phyloP scores from a whole-genome alignment of 139 green algal genomes.

The Micractinium sp. region DNA sequence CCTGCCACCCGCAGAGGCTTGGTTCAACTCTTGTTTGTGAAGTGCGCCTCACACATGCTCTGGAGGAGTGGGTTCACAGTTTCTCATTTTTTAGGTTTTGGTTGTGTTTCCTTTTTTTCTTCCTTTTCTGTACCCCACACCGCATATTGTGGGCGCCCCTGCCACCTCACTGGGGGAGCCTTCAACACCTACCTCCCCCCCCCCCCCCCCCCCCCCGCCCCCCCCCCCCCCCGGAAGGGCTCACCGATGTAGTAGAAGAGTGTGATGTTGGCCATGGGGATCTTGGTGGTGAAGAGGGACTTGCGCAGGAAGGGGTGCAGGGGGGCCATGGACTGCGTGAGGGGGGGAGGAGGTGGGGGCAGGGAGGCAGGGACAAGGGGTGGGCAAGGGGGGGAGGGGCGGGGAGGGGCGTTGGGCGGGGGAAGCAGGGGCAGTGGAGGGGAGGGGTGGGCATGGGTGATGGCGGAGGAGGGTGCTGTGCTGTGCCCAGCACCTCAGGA shows the following conservation, averaged over 20 bases:
- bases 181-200: no score
- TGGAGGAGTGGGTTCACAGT: no score
- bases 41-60: no score
- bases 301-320: conserved; percentile 69
- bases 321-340: conserved; percentile 41
- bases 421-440: no score
- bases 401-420: background rate
- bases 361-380: background rate
- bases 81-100: no score
- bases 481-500: no score
- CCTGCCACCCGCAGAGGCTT: no score
- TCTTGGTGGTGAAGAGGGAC: conserved; percentile 78
- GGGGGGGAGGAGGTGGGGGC: background rate
- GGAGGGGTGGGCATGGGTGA: background rate
- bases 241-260: conserved; percentile 91
- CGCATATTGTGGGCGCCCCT: background rate
- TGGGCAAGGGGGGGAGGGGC: no score
- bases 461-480: background rate
- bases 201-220: background rate
- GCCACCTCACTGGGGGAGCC: background rate
- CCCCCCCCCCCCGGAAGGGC: background rate
- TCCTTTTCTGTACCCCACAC: no score
- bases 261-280: conserved; percentile 86
- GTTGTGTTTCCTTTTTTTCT: no score
- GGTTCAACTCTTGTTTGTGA: no score